Evolutionary conservation across 140 eudicot species (phyloP), one percentile per base, ranked within the genome.

Genomic region (Stevia rebaudiana): DNA sequence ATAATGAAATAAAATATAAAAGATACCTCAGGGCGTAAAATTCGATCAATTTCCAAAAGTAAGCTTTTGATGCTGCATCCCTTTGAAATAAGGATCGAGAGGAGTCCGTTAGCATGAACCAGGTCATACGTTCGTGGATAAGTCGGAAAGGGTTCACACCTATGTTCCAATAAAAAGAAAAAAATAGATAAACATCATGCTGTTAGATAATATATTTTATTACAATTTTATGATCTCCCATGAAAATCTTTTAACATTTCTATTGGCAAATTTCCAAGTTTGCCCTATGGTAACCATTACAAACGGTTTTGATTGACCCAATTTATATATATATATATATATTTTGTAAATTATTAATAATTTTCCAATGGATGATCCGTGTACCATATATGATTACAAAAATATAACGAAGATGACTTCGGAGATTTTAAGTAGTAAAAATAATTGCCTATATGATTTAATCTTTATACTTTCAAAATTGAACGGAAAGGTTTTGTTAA

Each of bases 81-180:
- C 47, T 75, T 80, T 24, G 86, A 68, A 56, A 52, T 79, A 47
- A 79, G 65, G 78, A 79, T 79, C 12, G 95, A 81, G 62, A 90
- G 82, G 65, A 90, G 97, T 53, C 89, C 94, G 65, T 82, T 86
- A 25, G 86, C 95, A 71, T 90, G 95, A 72, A 90, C 94, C 87
- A 90, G 76, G 78, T 90, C 97, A 69, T 90, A 90, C 13, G 97
- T 81, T 13, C 97, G 87, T 41, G 97, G 95, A 73, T 90, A 90
- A 12, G 97, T 90, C 7, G 97, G 97, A 63, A 90, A 90, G 36
- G 97, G 94, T 71, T 90, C 97, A 54, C 97, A 84, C 97, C 97
- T 90, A 74, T 44, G 43, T 63, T 51, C 76, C 39, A 49, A 54
- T n/a, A 61, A 42, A 70, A 53, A 62, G 11, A n/a, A n/a, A n/a